A percentile compares a stretch with the other conserved stretches of the same genome.
Evolutionary conservation across 169 alveolate genomes (phyloP).

Genomic region (Amoebophrya sp.): DNA sequence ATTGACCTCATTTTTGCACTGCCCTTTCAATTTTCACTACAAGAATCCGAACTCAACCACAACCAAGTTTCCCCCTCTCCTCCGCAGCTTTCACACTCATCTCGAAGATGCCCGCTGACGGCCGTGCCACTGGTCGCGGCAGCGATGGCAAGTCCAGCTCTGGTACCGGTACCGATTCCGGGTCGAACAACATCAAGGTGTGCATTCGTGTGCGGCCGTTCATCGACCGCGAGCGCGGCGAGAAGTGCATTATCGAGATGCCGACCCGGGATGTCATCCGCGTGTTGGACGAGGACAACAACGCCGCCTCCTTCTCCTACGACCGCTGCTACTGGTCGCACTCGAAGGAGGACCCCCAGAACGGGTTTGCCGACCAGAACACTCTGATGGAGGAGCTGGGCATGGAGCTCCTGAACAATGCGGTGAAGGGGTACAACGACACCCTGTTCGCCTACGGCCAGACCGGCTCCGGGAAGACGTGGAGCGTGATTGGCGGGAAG

Average conservation of each 20-base stretch:
- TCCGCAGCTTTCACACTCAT: not conserved
- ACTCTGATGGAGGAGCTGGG: conserved; percentile 8
- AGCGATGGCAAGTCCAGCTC: not conserved
- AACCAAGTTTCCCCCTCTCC: not conserved
- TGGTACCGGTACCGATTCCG: too few relatives aligned
- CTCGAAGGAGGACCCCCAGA: not conserved
- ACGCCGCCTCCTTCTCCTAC: not conserved
- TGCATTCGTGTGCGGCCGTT: conserved; percentile 11
- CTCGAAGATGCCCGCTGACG: not conserved
- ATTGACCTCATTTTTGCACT: not conserved
- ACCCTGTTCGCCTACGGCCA: conserved; percentile 17
- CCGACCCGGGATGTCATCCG: not conserved
- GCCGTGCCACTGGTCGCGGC: not conserved
- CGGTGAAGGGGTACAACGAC: conserved; percentile 17
- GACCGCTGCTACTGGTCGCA: not conserved
- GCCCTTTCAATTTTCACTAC: not conserved
- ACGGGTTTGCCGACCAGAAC: not conserved
- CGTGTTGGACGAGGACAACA: not conserved
- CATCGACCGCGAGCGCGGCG: not conserved
- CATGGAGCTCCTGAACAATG: not conserved
- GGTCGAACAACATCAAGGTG: conserved; percentile 15
- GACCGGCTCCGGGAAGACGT: conserved; percentile 15
- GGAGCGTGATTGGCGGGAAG: conserved; percentile 13
- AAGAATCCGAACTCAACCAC: not conserved
- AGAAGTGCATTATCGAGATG: not conserved